phyloP scores from a whole-genome alignment of 345 rosid genomes.

The Populus simonii region DNA sequence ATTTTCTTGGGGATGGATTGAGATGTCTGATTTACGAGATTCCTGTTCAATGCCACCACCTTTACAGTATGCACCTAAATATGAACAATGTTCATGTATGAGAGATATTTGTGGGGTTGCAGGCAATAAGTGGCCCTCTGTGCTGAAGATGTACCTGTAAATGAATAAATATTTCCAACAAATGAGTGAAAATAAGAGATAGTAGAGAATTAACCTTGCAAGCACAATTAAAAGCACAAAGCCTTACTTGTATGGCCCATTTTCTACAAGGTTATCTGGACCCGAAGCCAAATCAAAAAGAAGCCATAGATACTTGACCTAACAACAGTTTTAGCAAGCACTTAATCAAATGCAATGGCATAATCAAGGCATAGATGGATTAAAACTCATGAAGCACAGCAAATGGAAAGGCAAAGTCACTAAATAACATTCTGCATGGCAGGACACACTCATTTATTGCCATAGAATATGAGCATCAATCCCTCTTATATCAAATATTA shows the following conservation, averaged over 20 bases:
- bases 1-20: constrained; percentile 33
- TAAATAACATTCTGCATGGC: background rate
- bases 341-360: constrained; percentile 3
- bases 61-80: constrained; percentile 76
- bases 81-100: constrained; percentile 75
- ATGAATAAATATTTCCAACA: background rate
- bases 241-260: constrained; percentile 93
- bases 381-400: background rate
- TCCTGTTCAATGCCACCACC: constrained; percentile 35
- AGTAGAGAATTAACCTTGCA: background rate
- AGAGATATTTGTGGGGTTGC: constrained; percentile 88
- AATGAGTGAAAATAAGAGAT: background rate
- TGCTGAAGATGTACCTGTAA: constrained; percentile 76
- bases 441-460: no score
- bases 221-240: constrained; percentile 6
- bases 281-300: constrained; percentile 91
- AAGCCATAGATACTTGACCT: constrained; percentile 98
- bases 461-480: no score
- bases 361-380: background rate
- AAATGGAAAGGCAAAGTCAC: background rate
- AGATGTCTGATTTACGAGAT: constrained; percentile 31
- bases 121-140: constrained; percentile 94
- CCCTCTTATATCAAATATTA: no score
- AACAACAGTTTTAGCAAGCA: constrained; percentile 12
- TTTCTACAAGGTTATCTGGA: constrained; percentile 89